phyloP scores from a whole-genome alignment of 106 monocot genomes.

The Alisma plantagoaquatica region DNA sequence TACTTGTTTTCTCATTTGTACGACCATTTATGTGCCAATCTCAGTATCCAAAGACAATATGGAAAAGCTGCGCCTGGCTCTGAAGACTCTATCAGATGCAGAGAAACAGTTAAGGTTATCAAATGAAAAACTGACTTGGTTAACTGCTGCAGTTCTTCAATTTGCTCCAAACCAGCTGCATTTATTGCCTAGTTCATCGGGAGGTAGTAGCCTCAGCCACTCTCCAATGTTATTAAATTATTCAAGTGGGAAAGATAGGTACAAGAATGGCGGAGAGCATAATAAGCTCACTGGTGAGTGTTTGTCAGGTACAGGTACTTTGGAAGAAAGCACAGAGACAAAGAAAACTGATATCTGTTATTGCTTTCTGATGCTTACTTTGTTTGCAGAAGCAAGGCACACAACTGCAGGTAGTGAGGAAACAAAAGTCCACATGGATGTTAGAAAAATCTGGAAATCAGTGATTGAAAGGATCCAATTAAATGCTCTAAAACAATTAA shows the following conservation, averaged over 20 bases:
- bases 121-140: constrained; percentile 94
- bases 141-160: constrained; percentile 91
- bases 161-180: constrained; percentile 84
- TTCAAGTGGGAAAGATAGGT: constrained; percentile 8
- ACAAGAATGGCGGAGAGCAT: constrained; percentile 7
- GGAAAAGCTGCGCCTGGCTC: constrained; percentile 72
- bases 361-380: background rate
- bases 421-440: constrained; percentile 18
- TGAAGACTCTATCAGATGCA: constrained; percentile 82
- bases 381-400: constrained; percentile 10
- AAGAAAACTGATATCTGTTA: background rate
- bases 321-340: too few species aligned
- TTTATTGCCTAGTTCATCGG: constrained; percentile 37
- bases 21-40: constrained; percentile 5
- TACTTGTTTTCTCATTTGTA: too few species aligned
- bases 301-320: constrained; percentile 14
- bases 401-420: constrained; percentile 6
- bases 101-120: constrained; percentile 83
- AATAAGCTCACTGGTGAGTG: constrained; percentile 8
- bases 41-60: constrained; percentile 86
- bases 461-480: constrained; percentile 50
- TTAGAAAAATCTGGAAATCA: constrained; percentile 46
- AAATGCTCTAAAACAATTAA: constrained; percentile 33
- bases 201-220: constrained; percentile 35
- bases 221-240: constrained; percentile 24